Conservation (phyloP, 805 yeast genomes). For the Suhomyces vadensis region DNA sequence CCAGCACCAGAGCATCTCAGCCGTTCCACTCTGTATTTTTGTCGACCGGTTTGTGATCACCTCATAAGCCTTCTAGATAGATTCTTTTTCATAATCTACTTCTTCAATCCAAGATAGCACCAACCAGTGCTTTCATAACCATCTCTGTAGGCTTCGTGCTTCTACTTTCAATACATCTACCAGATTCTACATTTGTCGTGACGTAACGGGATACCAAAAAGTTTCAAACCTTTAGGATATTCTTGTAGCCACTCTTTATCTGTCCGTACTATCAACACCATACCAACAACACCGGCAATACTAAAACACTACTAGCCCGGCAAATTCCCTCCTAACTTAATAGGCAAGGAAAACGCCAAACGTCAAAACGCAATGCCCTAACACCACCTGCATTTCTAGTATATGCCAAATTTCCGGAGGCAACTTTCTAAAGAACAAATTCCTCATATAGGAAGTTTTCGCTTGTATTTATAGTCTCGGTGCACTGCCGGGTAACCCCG, state of each 20-base stretch:
- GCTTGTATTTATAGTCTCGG: background rate
- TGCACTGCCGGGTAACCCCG: slow-evolving; percentile 19
- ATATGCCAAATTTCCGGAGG: slow-evolving; percentile 39
- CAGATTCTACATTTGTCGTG: slow-evolving; percentile 36
- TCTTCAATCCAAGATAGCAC: too few relatives aligned
- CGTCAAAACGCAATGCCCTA: slow-evolving; percentile 11
- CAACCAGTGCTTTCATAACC: too few relatives aligned
- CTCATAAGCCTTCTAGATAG: too few relatives aligned
- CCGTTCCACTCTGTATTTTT: too few relatives aligned
- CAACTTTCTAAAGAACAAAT: slow-evolving; percentile 37
- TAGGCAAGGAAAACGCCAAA: slow-evolving; percentile 33
- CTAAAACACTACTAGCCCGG: slow-evolving; percentile 11
- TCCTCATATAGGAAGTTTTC: background rate
- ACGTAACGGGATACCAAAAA: slow-evolving; percentile 46
- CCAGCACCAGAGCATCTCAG: too few relatives aligned
- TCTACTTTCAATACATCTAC: too few relatives aligned
- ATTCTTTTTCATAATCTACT: too few relatives aligned
- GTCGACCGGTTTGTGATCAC: too few relatives aligned
- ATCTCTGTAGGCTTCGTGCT: too few relatives aligned
- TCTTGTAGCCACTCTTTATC: slow-evolving; percentile 42
- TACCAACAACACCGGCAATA: slow-evolving; percentile 21
- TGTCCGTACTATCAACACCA: slow-evolving; percentile 38
- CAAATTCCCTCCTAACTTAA: slow-evolving; percentile 38
- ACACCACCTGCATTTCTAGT: slow-evolving; percentile 16
- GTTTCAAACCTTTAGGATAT: slow-evolving; percentile 39